A percentile compares a stretch with the other conserved stretches of the same genome.
These are phyloP conservation scores for Xylaria multiplex DNA, from an alignment of 2,329 filamentous ascomycete species.

Conservation along the genomic window DNA sequence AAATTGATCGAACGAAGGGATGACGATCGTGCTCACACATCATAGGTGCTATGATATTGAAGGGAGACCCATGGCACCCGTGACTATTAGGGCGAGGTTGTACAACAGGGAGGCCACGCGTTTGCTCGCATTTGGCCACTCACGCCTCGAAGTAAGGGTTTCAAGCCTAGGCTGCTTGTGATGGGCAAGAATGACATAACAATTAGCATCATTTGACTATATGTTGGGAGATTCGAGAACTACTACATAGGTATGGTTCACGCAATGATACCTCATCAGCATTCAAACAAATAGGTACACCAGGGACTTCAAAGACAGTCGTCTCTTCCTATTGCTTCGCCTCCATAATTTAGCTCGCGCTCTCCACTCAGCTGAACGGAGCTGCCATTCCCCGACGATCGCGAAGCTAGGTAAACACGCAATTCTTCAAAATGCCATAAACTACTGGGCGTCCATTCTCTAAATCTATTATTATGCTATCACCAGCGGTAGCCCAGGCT, in stretches of 20 bases:
- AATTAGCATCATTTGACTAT: neutral
- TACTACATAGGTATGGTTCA: neutral
- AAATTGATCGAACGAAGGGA: neutral
- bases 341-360: neutral
- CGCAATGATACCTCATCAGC: neutral
- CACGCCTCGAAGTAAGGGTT: neutral
- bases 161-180: neutral
- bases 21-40: neutral
- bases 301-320: neutral
- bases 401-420: neutral
- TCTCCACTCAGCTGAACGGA: neutral
- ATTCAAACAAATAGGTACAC: neutral
- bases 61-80: neutral
- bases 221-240: neutral
- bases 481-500: neutral
- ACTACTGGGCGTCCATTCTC: neutral
- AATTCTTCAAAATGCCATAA: neutral
- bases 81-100: neutral
- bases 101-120: neutral
- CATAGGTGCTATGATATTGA: neutral
- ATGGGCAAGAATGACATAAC: neutral
- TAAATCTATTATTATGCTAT: conserved; percentile 19
- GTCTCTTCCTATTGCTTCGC: conserved; percentile 5
- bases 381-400: neutral
- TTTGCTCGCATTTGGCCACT: neutral